A percentile compares a stretch with the other conserved stretches of the same genome.
phyloP scores from a whole-genome alignment of 352 stramenopile genomes.

The Aphanomyces stellatus region DNA sequence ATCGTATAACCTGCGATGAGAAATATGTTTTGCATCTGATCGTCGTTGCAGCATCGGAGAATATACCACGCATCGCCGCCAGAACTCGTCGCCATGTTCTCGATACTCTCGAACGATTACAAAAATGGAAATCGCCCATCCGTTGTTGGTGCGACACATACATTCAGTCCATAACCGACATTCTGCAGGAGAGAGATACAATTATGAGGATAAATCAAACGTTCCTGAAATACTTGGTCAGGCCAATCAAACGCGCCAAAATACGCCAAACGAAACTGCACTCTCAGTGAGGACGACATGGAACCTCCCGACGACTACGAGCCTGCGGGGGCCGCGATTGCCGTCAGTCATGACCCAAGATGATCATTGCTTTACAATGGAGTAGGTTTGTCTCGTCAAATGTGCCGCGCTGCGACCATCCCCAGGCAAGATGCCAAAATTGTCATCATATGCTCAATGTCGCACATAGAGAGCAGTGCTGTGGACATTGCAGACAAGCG shows the following conservation, averaged over 20 bases:
- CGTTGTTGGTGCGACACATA: too few species aligned
- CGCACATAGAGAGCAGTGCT: not conserved
- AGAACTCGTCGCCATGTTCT: not conserved
- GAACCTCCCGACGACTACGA: conserved; percentile 7
- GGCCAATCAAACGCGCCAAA: not conserved
- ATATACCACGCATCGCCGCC: conserved; percentile 24
- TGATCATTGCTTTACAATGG: not conserved
- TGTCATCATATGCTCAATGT: too few species aligned
- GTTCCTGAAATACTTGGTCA: not conserved
- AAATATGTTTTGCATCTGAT: conserved; percentile 81
- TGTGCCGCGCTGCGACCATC: not conserved
- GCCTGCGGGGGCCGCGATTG: not conserved
- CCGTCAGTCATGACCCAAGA: not conserved
- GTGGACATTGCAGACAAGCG: not conserved
- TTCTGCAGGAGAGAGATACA: too few species aligned
- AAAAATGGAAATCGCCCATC: too few species aligned
- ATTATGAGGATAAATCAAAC: too few species aligned
- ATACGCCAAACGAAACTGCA: not conserved
- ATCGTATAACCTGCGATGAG: conserved; percentile 80
- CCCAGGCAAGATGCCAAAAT: too few species aligned
- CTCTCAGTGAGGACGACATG: not conserved
- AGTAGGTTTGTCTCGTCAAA: conserved; percentile 1
- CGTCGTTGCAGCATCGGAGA: conserved; percentile 83
- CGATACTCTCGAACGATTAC: too few species aligned
- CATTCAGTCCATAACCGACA: too few species aligned